phyloP scores from a whole-genome alignment of 106 monocot genomes.

The Acorus gramineus region DNA sequence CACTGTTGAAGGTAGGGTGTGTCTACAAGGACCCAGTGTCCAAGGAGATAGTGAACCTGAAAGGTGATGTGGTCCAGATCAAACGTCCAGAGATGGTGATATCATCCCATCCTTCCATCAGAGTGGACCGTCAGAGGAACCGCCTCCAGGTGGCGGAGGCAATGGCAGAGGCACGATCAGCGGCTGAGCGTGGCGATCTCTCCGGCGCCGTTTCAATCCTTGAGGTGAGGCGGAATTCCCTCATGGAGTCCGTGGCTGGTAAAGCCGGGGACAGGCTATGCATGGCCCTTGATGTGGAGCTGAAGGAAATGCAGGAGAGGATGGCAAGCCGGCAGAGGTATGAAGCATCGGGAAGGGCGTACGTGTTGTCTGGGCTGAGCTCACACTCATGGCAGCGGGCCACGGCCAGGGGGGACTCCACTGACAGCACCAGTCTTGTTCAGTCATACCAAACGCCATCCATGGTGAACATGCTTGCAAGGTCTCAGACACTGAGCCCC shows the following conservation, averaged over 20 bases:
- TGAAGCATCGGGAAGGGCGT: constrained; percentile 77
- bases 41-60: constrained; percentile 23
- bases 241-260: constrained; percentile 36
- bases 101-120: constrained; percentile 24
- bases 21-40: constrained; percentile 42
- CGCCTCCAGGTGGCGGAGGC: constrained; percentile 68
- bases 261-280: constrained; percentile 50
- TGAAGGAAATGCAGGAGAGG: constrained; percentile 87
- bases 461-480: constrained; percentile 77
- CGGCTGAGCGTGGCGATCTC: constrained; percentile 61
- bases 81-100: constrained; percentile 21
- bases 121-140: constrained; percentile 76
- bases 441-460: constrained; percentile 74
- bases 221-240: constrained; percentile 25
- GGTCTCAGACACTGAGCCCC: constrained; percentile 44
- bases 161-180: constrained; percentile 51
- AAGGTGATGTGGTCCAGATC: constrained; percentile 26
- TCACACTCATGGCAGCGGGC: constrained; percentile 96
- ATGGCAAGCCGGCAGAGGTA: constrained; percentile 71
- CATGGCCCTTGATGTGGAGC: constrained; percentile 49
- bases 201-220: constrained; percentile 51
- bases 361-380: constrained; percentile 80
- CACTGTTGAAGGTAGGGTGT: constrained; percentile 39
- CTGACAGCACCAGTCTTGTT: constrained; percentile 39
- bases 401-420: constrained; percentile 77